These are phyloP conservation scores for Potentilla sterilis DNA, from an alignment of 306 rosid species.

Conservation along the genomic window DNA sequence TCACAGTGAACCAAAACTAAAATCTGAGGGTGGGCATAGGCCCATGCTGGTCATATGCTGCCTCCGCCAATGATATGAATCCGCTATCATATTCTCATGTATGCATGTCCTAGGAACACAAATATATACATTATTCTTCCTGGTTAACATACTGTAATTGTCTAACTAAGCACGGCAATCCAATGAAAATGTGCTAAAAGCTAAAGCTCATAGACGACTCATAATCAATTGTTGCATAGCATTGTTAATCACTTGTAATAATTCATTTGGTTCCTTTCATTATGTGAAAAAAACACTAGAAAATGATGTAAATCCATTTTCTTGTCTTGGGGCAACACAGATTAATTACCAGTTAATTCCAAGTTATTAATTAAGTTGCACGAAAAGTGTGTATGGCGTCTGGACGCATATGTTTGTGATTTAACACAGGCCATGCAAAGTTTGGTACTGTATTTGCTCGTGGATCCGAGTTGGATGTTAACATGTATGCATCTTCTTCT, in stretches of 20 bases:
- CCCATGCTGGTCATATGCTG: too few species aligned
- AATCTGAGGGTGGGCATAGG: too few species aligned
- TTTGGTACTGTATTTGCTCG: neutral
- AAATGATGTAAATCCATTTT: neutral
- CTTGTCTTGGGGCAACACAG: neutral
- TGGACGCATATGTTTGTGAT: neutral
- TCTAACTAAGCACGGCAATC: neutral
- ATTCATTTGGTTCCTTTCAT: neutral
- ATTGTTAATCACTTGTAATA: neutral
- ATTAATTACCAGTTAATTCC: neutral
- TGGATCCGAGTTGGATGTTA: neutral
- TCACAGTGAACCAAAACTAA: too few species aligned
- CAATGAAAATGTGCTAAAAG: neutral
- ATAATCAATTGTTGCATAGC: neutral
- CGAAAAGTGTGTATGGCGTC: neutral
- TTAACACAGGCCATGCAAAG: neutral
- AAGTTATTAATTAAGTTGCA: neutral
- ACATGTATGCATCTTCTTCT: neutral
- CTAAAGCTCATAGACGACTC: neutral
- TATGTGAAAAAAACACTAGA: neutral
- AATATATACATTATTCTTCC: neutral
- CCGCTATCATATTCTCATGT: neutral
- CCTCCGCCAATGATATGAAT: too few species aligned
- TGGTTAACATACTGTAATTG: neutral
- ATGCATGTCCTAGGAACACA: neutral